Percentiles rank a stretch among this genome's conserved stretches.
These are phyloP conservation scores for Chaetomium globosum DNA, from an alignment of 2,329 filamentous ascomycete genomes.

Conservation along the genomic window DNA sequence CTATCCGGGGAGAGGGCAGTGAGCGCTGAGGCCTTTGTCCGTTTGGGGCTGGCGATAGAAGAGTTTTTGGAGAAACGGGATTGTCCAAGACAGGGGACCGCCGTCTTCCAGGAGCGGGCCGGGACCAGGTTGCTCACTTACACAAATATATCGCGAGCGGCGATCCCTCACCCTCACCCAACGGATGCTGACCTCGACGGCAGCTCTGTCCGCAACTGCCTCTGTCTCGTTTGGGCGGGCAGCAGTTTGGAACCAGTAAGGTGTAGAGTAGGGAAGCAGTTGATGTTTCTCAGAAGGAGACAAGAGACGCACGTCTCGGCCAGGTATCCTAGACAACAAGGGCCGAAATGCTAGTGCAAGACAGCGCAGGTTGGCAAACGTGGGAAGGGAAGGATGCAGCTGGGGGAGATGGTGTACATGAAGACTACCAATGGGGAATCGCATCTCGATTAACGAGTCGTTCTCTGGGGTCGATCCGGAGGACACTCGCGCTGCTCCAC, in stretches of 20 bases:
- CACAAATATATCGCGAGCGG: constrained; percentile 18
- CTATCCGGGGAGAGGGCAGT: constrained; percentile 16
- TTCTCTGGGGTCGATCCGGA: constrained; percentile 30
- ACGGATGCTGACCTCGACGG: constrained; percentile 4
- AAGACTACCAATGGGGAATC: constrained; percentile 30
- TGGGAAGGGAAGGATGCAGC: constrained; percentile 22
- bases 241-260: constrained; percentile 6
- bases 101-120: constrained; percentile 30
- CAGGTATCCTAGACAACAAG: constrained; percentile 15
- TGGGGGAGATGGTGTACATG: constrained; percentile 31
- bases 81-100: constrained; percentile 32
- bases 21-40: constrained; percentile 18
- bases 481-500: constrained; percentile 31
- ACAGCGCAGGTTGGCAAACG: constrained; percentile 23
- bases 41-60: constrained; percentile 17
- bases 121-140: constrained; percentile 29
- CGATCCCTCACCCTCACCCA: constrained; percentile 1
- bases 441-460: constrained; percentile 17
- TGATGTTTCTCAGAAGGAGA: constrained; percentile 7
- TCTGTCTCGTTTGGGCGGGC: constrained; percentile 19
- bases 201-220: constrained; percentile 10
- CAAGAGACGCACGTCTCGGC: constrained; percentile 17
- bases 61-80: constrained; percentile 25
- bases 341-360: constrained; percentile 21
- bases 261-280: not conserved